Base-by-base conservation (phyloP, 345 rosid species). In the Alliaria petiolata region DNA sequence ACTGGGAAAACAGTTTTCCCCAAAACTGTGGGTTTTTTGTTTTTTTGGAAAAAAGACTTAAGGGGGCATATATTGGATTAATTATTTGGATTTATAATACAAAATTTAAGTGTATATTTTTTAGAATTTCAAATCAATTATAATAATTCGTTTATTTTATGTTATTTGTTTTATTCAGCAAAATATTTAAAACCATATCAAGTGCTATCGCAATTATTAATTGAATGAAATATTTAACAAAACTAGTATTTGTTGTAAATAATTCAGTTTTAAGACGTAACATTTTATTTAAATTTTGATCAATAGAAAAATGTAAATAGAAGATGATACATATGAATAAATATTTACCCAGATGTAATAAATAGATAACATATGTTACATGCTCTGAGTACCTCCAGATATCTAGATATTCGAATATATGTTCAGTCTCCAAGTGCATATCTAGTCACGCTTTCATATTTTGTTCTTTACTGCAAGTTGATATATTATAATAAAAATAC, bases 361-460 rank as follows among this genome's bases (percentile, higher is more conserved):
- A 42, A 19, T 8, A 65, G 22, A 38, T n/a, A 51, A 65, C 2
- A 35, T 22, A 28, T 15, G 42, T 55, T 33, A 36, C 4, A 36
- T 47, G 55, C 34, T 26, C 16, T 22, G 59, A 59, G 20, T 61
- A 49, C 59, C 51, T 6, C 46, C 43, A 46, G 57, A 64, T 36
- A 54, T 54, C 31, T 34, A 64, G 30, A 57, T 65, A 73, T 65
- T 46, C 65, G 51, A 65, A 46, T 46, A 55, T 20, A 42, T 49
- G 51, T 40, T 43, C 55, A 74, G 73, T 59, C 57, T 60, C 56
- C 78, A 19, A 75, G 74, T 67, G 78, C 69, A 67, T 39, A 59
- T 74, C 78, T 67, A 67, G 56, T 68, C 72, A 75, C 54, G 8
- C 56, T 67, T 67, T 52, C 56, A 55, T 14, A 13, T 19, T 38